phyloP scores from a whole-genome alignment of 768 basidiomycete genomes.

The Tylopilus plumbeoviolaceoides region DNA sequence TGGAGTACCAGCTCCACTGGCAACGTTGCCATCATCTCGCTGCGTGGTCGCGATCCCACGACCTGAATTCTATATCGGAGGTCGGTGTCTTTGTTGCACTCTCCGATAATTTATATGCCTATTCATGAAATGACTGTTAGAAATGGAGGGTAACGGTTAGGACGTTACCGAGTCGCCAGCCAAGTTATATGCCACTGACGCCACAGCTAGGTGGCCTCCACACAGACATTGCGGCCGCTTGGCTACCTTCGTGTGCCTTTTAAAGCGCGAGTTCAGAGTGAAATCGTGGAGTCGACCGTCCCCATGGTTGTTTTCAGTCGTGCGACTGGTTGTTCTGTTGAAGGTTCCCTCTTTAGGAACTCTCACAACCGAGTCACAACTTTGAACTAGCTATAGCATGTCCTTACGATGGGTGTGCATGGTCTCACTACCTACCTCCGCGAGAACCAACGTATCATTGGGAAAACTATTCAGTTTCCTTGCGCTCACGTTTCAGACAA shows the following conservation, averaged over 20 bases:
- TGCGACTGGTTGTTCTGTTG: too few relatives aligned
- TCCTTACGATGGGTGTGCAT: slow-evolving; percentile 45
- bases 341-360: too few relatives aligned
- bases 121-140: neutral
- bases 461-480: slow-evolving; percentile 34
- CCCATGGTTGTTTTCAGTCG: too few relatives aligned
- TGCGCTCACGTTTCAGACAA: slow-evolving; percentile 1
- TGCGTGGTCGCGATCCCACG: neutral
- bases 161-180: too few relatives aligned
- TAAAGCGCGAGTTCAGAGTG: too few relatives aligned
- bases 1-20: neutral
- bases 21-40: neutral
- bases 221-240: too few relatives aligned
- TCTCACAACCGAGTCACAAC: too few relatives aligned
- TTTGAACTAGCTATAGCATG: neutral
- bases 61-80: neutral
- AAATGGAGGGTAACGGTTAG: too few relatives aligned
- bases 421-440: slow-evolving; percentile 50
- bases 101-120: neutral
- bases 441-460: slow-evolving; percentile 40
- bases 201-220: neutral
- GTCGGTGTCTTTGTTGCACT: neutral
- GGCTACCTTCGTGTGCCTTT: too few relatives aligned
- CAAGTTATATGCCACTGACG: neutral
- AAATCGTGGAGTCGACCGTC: too few relatives aligned